Evolutionary conservation across 129 eudicot species (phyloP).

Genomic region (Ambrosia trifida): DNA sequence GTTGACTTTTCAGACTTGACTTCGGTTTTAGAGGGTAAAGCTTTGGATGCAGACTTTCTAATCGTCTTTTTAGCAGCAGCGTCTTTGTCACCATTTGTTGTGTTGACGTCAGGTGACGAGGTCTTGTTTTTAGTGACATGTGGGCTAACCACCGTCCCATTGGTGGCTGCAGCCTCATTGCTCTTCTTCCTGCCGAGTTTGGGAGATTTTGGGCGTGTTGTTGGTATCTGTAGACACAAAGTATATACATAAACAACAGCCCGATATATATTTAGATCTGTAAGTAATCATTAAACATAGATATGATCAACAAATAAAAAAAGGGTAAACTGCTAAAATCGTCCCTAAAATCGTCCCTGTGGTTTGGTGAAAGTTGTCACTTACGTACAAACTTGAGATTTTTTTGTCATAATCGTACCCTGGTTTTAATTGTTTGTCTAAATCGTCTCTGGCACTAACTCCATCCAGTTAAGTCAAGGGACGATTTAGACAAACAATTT

Average conservation of each 20-base stretch:
- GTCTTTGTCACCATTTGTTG: conserved; percentile 29
- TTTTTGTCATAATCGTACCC: too few relatives aligned
- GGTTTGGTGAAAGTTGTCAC: too few relatives aligned
- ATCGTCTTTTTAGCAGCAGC: conserved; percentile 46
- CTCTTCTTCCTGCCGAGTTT: conserved; percentile 86
- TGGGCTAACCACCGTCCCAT: conserved; percentile 47
- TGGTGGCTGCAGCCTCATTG: conserved; percentile 33
- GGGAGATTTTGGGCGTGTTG: conserved; percentile 88
- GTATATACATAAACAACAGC: not conserved
- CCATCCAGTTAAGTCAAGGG: too few relatives aligned
- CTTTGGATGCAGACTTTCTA: conserved; percentile 51
- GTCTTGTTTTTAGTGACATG: conserved; percentile 22
- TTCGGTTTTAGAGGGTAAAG: conserved; percentile 42
- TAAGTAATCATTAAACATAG: not conserved
- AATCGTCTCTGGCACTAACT: too few relatives aligned
- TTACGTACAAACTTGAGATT: too few relatives aligned
- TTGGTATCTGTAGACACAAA: conserved; percentile 61
- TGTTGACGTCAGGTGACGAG: conserved; percentile 25
- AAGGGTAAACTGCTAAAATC: too few relatives aligned
- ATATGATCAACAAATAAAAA: conserved; percentile 15
- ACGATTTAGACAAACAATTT: too few relatives aligned
- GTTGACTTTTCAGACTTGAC: conserved; percentile 47
- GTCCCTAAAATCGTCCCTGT: too few relatives aligned
- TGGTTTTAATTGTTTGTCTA: too few relatives aligned
- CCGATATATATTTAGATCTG: not conserved